Conservation (phyloP, 1,284 basidiomycete genomes). For the Mycena citricolor region DNA sequence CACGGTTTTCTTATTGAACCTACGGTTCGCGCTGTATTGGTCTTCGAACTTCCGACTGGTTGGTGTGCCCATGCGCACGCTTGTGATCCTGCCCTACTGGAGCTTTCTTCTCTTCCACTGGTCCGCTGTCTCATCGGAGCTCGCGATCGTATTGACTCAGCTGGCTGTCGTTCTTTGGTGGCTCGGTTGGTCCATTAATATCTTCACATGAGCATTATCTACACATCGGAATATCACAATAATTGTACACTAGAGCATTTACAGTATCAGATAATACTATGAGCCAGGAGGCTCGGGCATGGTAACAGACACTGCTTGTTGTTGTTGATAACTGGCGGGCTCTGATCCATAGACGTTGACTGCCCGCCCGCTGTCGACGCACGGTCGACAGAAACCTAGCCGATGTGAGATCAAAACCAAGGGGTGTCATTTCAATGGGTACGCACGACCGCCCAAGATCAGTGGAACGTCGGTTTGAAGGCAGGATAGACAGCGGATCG, state of each 20-base stretch:
- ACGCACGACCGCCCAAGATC: constrained; percentile 68
- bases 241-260: too few relatives aligned
- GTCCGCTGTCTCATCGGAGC: constrained; percentile 56
- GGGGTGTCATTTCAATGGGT: neutral
- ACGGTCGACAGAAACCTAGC: constrained; percentile 58
- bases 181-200: constrained; percentile 62
- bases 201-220: constrained; percentile 34
- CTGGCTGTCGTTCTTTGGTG: constrained; percentile 64
- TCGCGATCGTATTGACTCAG: constrained; percentile 53
- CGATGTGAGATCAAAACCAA: constrained; percentile 9
- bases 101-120: constrained; percentile 59
- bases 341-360: constrained; percentile 22
- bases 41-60: constrained; percentile 49
- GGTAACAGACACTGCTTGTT: too few relatives aligned
- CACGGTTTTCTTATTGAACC: constrained; percentile 49
- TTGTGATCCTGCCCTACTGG: constrained; percentile 59
- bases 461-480: constrained; percentile 68
- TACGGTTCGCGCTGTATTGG: constrained; percentile 52
- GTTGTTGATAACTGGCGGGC: too few relatives aligned
- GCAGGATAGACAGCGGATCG: constrained; percentile 60
- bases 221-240: too few relatives aligned
- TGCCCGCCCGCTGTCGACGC: constrained; percentile 49
- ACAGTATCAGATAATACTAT: too few relatives aligned
- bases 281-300: too few relatives aligned
- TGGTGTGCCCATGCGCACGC: constrained; percentile 60